Conservation (phyloP, 2,329 filamentous ascomycete species). For the Cladosporium sp. region DNA sequence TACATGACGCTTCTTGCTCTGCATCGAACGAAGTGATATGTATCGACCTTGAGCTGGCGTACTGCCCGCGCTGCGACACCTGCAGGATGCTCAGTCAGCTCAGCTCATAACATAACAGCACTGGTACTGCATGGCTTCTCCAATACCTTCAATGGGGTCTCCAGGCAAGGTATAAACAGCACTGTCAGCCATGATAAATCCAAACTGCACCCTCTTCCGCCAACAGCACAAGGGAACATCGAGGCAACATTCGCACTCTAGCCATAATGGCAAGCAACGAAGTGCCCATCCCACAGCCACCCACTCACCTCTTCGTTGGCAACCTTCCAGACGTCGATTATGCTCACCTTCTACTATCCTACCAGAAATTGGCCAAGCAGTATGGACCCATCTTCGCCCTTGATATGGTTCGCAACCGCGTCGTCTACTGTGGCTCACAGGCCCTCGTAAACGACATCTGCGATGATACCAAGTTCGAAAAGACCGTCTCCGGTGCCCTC, state of each 20-base stretch:
- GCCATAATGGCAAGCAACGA: background rate
- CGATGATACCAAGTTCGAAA: constrained; percentile 49
- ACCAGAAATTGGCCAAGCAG: constrained; percentile 56
- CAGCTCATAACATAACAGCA: constrained; percentile 1
- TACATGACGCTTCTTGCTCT: too few relatives aligned
- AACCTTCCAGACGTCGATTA: constrained; percentile 59
- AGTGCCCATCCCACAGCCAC: constrained; percentile 48
- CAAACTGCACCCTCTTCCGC: too few relatives aligned
- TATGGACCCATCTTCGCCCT: constrained; percentile 38
- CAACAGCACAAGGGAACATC: too few relatives aligned
- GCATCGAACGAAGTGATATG: too few relatives aligned
- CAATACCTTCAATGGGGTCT: too few relatives aligned
- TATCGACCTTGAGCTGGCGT: too few relatives aligned
- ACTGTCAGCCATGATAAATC: too few relatives aligned
- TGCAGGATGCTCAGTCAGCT: constrained; percentile 7
- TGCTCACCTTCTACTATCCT: constrained; percentile 44
- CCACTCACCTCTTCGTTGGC: constrained; percentile 59
- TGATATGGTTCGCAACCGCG: constrained; percentile 28
- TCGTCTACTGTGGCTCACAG: constrained; percentile 19
- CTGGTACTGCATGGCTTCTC: background rate
- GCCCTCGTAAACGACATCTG: constrained; percentile 35
- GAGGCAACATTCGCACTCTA: too few relatives aligned
- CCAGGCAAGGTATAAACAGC: too few relatives aligned
- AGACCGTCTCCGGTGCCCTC: constrained; percentile 50
- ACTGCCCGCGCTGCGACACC: too few relatives aligned